These are phyloP conservation scores for Trypanosoma lewisi DNA, from an alignment of 208 protist genomes.

Conservation along the genomic window DNA sequence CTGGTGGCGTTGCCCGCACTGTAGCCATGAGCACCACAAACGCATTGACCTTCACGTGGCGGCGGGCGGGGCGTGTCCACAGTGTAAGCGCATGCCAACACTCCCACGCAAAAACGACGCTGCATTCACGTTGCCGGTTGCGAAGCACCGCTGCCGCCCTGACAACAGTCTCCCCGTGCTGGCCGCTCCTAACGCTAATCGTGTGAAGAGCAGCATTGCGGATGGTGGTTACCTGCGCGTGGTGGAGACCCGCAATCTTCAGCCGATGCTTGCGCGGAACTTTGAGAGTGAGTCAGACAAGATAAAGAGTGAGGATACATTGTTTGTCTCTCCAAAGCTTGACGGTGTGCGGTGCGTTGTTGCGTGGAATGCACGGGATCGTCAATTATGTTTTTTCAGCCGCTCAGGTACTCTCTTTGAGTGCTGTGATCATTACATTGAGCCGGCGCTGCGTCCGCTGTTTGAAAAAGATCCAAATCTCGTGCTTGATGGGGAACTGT, in stretches of 20 bases:
- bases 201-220: slow-evolving; percentile 69
- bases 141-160: slow-evolving; percentile 58
- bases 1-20: slow-evolving; percentile 74
- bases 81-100: slow-evolving; percentile 48
- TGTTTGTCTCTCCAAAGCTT: slow-evolving; percentile 85
- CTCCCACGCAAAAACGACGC: not conserved
- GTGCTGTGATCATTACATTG: slow-evolving; percentile 77
- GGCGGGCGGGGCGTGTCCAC: slow-evolving; percentile 62
- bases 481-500: slow-evolving; percentile 89
- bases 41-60: slow-evolving; percentile 79
- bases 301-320: slow-evolving; percentile 46
- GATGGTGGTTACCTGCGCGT: slow-evolving; percentile 62
- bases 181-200: slow-evolving; percentile 50
- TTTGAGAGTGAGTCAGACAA: slow-evolving; percentile 58
- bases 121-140: not conserved
- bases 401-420: slow-evolving; percentile 84
- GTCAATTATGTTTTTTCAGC: slow-evolving; percentile 72
- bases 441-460: slow-evolving; percentile 48
- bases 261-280: slow-evolving; percentile 88
- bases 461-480: slow-evolving; percentile 73
- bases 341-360: slow-evolving; percentile 89
- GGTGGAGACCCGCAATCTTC: slow-evolving; percentile 65
- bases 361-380: slow-evolving; percentile 53
- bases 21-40: slow-evolving; percentile 55
- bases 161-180: slow-evolving; percentile 38